These are phyloP conservation scores for Xylaria acuta DNA, from an alignment of 495 filamentous ascomycete genomes.

Conservation along the genomic window DNA sequence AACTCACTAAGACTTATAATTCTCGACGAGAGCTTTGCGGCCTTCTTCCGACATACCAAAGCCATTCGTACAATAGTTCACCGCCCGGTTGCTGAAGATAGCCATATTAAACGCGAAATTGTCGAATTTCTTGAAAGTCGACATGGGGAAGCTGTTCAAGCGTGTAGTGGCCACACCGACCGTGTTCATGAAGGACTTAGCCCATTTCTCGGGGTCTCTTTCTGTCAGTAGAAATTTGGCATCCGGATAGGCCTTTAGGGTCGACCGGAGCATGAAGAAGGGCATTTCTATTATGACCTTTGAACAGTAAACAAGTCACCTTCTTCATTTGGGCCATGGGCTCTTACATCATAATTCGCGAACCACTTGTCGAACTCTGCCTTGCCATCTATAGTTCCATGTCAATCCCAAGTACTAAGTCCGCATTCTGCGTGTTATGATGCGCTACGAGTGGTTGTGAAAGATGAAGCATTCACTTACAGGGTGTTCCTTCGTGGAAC, in stretches of 20 bases:
- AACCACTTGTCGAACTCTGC: conserved; percentile 43
- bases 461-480: conserved; percentile 25
- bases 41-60: conserved; percentile 29
- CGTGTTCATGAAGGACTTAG: conserved; percentile 34
- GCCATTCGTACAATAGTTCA: conserved; percentile 32
- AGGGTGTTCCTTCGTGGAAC: conserved; percentile 36
- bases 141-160: conserved; percentile 30
- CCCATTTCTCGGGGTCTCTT: conserved; percentile 44
- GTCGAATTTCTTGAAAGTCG: conserved; percentile 35
- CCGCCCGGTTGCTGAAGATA: neutral
- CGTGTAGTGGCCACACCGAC: conserved; percentile 19
- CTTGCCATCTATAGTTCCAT: conserved; percentile 30
- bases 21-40: conserved; percentile 28
- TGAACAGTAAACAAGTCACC: neutral
- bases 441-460: neutral
- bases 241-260: conserved; percentile 39
- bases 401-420: neutral
- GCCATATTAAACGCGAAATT: conserved; percentile 23
- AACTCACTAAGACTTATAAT: conserved; percentile 42
- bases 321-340: neutral
- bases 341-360: conserved; percentile 41
- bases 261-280: conserved; percentile 37
- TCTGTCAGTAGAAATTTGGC: conserved; percentile 44
- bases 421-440: too few species aligned
- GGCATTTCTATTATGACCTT: conserved; percentile 41